Evolutionary conservation across 257 asterid species (phyloP), one percentile per base, ranked within the genome.

Genomic region (Solanum clarkiae): DNA sequence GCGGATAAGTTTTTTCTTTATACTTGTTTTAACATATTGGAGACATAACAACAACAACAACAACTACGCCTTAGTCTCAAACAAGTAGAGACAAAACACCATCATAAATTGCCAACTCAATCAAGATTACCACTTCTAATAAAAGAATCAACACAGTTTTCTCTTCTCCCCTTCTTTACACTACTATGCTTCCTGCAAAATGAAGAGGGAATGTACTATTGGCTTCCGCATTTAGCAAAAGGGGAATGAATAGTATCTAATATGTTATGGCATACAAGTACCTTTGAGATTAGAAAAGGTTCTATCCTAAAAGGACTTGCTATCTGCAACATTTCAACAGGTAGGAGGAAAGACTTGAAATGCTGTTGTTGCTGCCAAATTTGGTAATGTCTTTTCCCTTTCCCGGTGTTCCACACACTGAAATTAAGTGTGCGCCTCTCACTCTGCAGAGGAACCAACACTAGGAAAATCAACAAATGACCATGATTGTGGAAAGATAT

Each of bases 361-460:
- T 8, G 0, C 18, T 85, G 85, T 85, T 72, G 80, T 80, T 85
- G 87, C 86, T 86, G 86, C 89, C 90, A 88, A 81, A n/a, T 66
- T 87, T 91, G 72, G 89, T 86, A 81, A 77, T 87, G 69, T 93
- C 93, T 15, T 80, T 72, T 81, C 80, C 88, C 91, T 93, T 90
- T 15, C 84, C 92, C 16, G 98, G 97, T 55, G 95, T 92, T 84
- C 91, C 98, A 81, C 97, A 93, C 97, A 69, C 95, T 93, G 84
- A 95, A 95, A 88, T 95, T 98, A 62, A 95, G 99, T 44, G 90
- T 84, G 13, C 97, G 95, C 72, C 95, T 90, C 92, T 95, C 98
- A n/a, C 87, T 83, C 98, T 93, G 97, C 87, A 69, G 83, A 79
- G 66, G 65, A 72, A 72, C 80, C 57, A n/a, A 72, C n/a, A n/a